Percentiles rank a stretch among this genome's conserved stretches.
These are phyloP conservation scores for Cordyceps cicadae DNA, from an alignment of 2,329 filamentous ascomycete genomes.

Conservation along the genomic window DNA sequence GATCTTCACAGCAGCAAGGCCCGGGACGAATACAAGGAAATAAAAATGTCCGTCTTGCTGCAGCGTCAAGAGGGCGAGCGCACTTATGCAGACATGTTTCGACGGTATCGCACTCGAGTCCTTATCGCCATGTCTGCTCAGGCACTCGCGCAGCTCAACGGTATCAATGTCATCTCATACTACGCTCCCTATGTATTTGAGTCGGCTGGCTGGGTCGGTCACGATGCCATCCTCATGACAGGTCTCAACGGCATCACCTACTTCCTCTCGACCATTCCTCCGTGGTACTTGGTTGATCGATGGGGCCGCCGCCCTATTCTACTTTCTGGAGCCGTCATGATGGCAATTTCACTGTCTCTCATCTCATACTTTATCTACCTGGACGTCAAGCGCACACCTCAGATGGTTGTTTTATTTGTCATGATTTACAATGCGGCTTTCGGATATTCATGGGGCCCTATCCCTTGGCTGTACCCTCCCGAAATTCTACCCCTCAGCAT, in stretches of 20 bases:
- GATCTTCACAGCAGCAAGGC: slow-evolving; percentile 92
- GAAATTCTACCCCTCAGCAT: slow-evolving; percentile 96
- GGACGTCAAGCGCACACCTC: slow-evolving; percentile 69
- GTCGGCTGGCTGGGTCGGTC: slow-evolving; percentile 89
- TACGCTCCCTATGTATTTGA: slow-evolving; percentile 96
- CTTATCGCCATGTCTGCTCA: slow-evolving; percentile 99
- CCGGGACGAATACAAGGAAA: slow-evolving; percentile 92
- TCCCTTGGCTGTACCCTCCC: slow-evolving; percentile 97
- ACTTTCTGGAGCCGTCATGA: slow-evolving; percentile 78
- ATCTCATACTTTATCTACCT: slow-evolving; percentile 96
- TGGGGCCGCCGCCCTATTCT: slow-evolving; percentile 87
- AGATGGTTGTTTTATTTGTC: slow-evolving; percentile 83
- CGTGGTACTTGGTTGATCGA: slow-evolving; percentile 92
- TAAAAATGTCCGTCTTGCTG: slow-evolving; percentile 95
- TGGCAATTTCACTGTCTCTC: slow-evolving; percentile 77
- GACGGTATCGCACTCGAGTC: slow-evolving; percentile 79
- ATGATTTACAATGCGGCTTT: slow-evolving; percentile 99
- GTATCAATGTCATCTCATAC: slow-evolving; percentile 99
- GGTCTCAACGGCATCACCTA: slow-evolving; percentile 91
- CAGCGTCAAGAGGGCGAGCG: slow-evolving; percentile 92
- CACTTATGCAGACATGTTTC: slow-evolving; percentile 90
- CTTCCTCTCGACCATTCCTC: slow-evolving; percentile 82
- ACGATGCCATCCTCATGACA: slow-evolving; percentile 90
- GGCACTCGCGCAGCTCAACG: slow-evolving; percentile 89
- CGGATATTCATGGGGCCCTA: slow-evolving; percentile 90